These are phyloP conservation scores for Heliocybe sulcata DNA, from an alignment of 1,284 basidiomycete genomes.

Conservation along the genomic window DNA sequence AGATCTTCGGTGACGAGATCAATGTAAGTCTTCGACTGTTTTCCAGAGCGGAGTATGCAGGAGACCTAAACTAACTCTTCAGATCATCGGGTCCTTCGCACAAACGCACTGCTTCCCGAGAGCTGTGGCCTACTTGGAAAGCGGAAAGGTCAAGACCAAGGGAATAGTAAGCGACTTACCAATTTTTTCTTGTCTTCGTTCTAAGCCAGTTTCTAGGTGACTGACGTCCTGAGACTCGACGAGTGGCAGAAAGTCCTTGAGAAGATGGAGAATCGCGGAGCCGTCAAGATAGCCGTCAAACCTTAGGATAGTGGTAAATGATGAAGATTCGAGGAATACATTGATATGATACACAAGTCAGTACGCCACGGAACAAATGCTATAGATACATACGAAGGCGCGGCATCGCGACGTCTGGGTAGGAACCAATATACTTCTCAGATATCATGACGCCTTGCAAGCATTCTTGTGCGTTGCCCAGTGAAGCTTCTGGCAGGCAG, in stretches of 20 bases:
- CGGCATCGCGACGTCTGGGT: no score
- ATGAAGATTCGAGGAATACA: no score
- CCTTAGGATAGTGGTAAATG: constrained; percentile 9
- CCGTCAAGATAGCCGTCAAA: constrained; percentile 32
- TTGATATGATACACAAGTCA: no score
- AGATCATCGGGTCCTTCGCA: constrained; percentile 56
- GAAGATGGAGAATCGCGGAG: constrained; percentile 43
- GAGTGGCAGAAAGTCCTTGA: constrained; percentile 55
- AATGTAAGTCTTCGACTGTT: constrained; percentile 18
- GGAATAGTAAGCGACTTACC: constrained; percentile 37
- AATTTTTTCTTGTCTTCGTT: background rate
- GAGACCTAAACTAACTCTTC: background rate
- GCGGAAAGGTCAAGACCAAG: constrained; percentile 50
- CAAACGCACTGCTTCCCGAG: constrained; percentile 58
- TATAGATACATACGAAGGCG: no score
- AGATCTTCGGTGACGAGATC: constrained; percentile 59
- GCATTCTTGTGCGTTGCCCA: constrained; percentile 39
- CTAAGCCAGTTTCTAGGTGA: constrained; percentile 24
- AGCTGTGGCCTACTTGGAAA: constrained; percentile 53
- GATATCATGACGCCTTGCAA: constrained; percentile 18
- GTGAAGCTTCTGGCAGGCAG: constrained; percentile 39
- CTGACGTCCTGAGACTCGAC: constrained; percentile 44
- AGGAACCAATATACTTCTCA: no score
- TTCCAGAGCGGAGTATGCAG: background rate
- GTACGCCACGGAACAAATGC: no score